Base-by-base conservation (phyloP, 2,329 filamentous ascomycete species). In the Dryadomyces quercivorus region DNA sequence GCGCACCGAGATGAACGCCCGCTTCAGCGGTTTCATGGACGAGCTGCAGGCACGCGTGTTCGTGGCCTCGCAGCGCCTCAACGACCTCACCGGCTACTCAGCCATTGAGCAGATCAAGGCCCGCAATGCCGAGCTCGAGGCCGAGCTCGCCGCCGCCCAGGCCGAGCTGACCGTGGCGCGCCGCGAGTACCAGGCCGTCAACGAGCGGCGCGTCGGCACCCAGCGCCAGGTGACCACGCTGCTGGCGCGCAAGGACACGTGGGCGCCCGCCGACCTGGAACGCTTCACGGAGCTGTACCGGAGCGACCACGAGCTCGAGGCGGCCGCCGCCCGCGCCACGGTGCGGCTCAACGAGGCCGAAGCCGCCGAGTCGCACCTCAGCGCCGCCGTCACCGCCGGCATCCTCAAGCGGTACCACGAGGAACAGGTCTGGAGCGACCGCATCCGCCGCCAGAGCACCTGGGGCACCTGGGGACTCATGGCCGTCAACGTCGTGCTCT, bases 391-490 rank as follows among this genome's bases (percentile, higher is more conserved):
- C 53, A 92, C 86, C 65, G 83, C 85, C 58, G 83, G 85, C 51
- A 96, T 97, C 62, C 74, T 96, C 52, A 86, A 86, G 58, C 82
- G 94, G 57, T 98, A 98, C 69, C 93, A 98, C 68, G 93, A 98
- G 71, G 93, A 98, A 73, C 93, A 98, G 72, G 94, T 98, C 55
- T 98, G 93, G 93, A 95, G 88, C 65, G 93, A 98, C 67, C 92
- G 95, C 62, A 98, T 98, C 66, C 79, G 93, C 40, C 78, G 93
- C 60, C 95, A 95, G 76, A 93, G 87, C 67, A 98, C 93, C 0
- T 98, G 93, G 93, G 92, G 94, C 40, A 98, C 93, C 0, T 97
- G 94, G 83, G 93, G 92, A 0, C 73, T 98, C 58, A 98, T 98
- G 93, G 92, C 92, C 22, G 81, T 97, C 64, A 98, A 98, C 66